A percentile compares a stretch with the other conserved stretches of the same genome.
phyloP scores from a whole-genome alignment of 352 stramenopile genomes.

The Phytophthora vignae region DNA sequence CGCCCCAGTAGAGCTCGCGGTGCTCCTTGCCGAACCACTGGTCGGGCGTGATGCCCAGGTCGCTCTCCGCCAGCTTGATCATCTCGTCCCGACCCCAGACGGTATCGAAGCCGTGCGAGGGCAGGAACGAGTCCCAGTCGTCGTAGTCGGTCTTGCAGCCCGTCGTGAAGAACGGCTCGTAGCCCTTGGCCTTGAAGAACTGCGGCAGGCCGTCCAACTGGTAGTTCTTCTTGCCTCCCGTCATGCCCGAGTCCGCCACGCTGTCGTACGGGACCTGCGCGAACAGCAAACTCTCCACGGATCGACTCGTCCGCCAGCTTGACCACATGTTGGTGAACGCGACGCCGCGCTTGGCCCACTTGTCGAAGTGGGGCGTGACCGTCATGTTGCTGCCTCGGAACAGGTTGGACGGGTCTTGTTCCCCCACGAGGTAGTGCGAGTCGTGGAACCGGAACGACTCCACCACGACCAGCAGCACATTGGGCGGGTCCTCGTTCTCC shows the following conservation, averaged over 20 bases:
- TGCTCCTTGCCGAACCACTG: constrained; percentile 38
- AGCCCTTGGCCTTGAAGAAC: constrained; percentile 53
- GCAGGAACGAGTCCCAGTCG: constrained; percentile 52
- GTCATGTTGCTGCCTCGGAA: constrained; percentile 37
- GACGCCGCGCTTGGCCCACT: constrained; percentile 57
- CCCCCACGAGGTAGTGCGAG: constrained; percentile 59
- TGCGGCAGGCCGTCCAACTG: constrained; percentile 30
- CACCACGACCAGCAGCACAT: constrained; percentile 60
- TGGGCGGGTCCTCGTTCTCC: constrained; percentile 38
- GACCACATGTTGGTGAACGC: constrained; percentile 53
- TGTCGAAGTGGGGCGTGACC: constrained; percentile 59
- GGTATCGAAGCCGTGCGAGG: constrained; percentile 52
- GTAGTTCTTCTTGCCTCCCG: constrained; percentile 36
- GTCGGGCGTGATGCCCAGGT: constrained; percentile 38
- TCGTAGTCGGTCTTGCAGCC: constrained; percentile 51
- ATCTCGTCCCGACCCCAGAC: constrained; percentile 49
- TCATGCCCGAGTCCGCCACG: constrained; percentile 20
- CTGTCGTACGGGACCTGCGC: constrained; percentile 52
- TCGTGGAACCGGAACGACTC: constrained; percentile 70
- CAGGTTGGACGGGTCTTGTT: constrained; percentile 46
- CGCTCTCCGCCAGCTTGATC: constrained; percentile 39
- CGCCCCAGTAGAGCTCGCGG: constrained; percentile 42
- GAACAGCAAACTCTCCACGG: constrained; percentile 56
- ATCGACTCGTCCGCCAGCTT: constrained; percentile 58
- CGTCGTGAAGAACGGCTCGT: constrained; percentile 52